Evolutionary conservation across 441 rosid species (phyloP).

Genomic region (Erodium trifolium): DNA sequence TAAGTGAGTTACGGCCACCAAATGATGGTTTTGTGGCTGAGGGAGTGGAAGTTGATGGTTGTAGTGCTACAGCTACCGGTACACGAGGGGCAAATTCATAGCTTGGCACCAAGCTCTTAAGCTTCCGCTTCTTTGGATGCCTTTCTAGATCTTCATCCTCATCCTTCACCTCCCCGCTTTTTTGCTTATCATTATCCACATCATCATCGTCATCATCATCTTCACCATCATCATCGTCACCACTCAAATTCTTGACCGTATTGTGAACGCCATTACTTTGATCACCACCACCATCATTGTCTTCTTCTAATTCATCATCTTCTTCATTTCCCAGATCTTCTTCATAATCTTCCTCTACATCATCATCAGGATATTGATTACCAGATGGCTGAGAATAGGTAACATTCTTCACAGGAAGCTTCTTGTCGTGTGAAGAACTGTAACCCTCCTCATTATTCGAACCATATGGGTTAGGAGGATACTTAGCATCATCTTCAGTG

Average conservation of each 20-base stretch:
- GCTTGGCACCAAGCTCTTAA: slow-evolving; percentile 57
- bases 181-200: slow-evolving; percentile 23
- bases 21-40: slow-evolving; percentile 32
- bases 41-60: slow-evolving; percentile 16
- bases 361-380: slow-evolving; percentile 29
- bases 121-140: slow-evolving; percentile 64
- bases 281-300: slow-evolving; percentile 31
- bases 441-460: too few relatives aligned
- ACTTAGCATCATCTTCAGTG: slow-evolving; percentile 62
- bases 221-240: slow-evolving; percentile 27
- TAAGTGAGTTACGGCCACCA: slow-evolving; percentile 55
- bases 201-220: slow-evolving; percentile 30
- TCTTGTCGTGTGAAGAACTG: slow-evolving; percentile 22
- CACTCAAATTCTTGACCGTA: slow-evolving; percentile 30
- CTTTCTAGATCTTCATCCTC: slow-evolving; percentile 33
- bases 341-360: slow-evolving; percentile 31
- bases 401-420: slow-evolving; percentile 40
- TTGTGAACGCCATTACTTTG: slow-evolving; percentile 29
- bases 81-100: slow-evolving; percentile 76
- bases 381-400: slow-evolving; percentile 26
- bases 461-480: slow-evolving; percentile 45
- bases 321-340: slow-evolving; percentile 27
- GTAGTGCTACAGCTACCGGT: slow-evolving; percentile 28
- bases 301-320: slow-evolving; percentile 37
- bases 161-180: slow-evolving; percentile 22